phyloP scores from a whole-genome alignment of 2,329 filamentous ascomycete species.

The Fusarium torulosum region DNA sequence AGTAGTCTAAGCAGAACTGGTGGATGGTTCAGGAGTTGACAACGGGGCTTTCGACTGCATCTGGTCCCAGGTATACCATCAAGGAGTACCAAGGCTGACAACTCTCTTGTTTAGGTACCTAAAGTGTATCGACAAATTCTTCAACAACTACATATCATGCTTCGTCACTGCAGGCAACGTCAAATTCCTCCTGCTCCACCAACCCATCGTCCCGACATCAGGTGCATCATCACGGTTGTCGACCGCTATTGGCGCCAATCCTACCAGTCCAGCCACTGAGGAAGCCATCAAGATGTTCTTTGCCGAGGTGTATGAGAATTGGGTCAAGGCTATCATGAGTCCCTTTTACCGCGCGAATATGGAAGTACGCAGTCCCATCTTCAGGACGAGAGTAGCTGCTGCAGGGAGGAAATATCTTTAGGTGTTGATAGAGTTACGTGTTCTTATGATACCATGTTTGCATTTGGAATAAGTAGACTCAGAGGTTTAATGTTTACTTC shows the following conservation, averaged over 20 bases:
- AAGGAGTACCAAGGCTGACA: constrained; percentile 12
- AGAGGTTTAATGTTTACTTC: background rate
- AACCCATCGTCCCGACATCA: constrained; percentile 67
- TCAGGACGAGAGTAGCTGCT: constrained; percentile 82
- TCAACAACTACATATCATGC: constrained; percentile 93
- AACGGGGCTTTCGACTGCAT: constrained; percentile 8
- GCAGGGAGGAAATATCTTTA: constrained; percentile 94
- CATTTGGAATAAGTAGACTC: constrained; percentile 18
- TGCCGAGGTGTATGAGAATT: constrained; percentile 93
- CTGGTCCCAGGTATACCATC: background rate
- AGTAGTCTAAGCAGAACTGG: constrained; percentile 40
- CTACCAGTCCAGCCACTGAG: constrained; percentile 89
- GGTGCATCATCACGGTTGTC: constrained; percentile 66
- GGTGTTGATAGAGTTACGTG: constrained; percentile 40
- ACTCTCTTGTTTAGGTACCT: constrained; percentile 76
- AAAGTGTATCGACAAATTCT: constrained; percentile 96
- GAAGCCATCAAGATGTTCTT: constrained; percentile 97
- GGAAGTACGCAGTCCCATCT: constrained; percentile 88
- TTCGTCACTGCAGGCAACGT: constrained; percentile 94
- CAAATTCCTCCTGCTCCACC: constrained; percentile 94
- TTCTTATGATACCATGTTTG: constrained; percentile 44
- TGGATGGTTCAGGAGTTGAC: background rate
- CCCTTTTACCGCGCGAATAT: constrained; percentile 92
- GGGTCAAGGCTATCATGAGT: constrained; percentile 97
- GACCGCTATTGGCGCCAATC: constrained; percentile 84